Conservation (phyloP, 345 rosid species). For the Anacardium occidentale region DNA sequence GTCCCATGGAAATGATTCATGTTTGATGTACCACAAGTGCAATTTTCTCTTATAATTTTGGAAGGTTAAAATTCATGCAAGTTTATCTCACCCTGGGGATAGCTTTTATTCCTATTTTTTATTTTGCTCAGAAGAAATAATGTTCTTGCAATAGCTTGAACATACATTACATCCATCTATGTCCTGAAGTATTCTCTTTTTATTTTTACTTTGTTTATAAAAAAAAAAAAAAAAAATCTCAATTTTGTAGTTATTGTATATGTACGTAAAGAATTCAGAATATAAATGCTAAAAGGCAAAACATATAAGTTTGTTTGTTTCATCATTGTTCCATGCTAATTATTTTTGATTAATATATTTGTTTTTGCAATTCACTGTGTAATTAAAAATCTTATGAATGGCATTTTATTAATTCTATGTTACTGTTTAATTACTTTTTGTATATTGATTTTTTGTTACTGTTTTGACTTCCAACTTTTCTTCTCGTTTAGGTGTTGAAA, state of each 20-base stretch:
- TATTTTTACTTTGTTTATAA: too few relatives aligned
- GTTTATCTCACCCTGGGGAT: background rate
- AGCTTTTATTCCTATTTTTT: too few relatives aligned
- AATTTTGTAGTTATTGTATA: background rate
- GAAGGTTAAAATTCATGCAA: background rate
- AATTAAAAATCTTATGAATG: background rate
- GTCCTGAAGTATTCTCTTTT: background rate
- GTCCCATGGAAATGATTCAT: background rate
- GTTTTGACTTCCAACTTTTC: constrained; percentile 7
- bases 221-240: too few relatives aligned
- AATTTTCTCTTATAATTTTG: background rate
- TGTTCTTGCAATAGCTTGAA: background rate
- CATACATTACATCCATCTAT: background rate
- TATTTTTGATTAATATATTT: background rate
- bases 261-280: background rate
- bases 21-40: background rate
- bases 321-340: background rate
- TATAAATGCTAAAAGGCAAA: background rate
- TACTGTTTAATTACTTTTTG: too few relatives aligned
- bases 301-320: background rate
- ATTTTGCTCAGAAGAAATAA: background rate
- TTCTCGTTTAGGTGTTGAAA: constrained; percentile 56
- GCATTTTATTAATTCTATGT: too few relatives aligned
- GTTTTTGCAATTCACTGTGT: background rate
- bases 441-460: background rate